Percentiles rank a stretch among this genome's conserved stretches.
phyloP scores from a whole-genome alignment of 164 flowering plant species.

The Stephania japonica region DNA sequence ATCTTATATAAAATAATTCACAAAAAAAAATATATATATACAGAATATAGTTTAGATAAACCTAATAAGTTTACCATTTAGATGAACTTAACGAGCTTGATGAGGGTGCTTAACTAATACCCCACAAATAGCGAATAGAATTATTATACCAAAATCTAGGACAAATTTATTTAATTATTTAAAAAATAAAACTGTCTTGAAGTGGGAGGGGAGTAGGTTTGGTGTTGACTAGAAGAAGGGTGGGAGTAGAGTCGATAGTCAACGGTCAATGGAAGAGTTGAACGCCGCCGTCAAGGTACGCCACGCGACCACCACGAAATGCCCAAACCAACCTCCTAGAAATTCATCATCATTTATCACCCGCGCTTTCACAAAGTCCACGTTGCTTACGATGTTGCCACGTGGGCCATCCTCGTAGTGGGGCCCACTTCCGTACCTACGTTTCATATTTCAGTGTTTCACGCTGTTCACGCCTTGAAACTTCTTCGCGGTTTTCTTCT shows the following conservation, averaged over 20 bases:
- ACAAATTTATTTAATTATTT: too few species aligned
- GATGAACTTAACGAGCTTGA: too few species aligned
- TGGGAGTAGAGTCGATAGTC: not conserved
- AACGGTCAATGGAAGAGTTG: conserved; percentile 15
- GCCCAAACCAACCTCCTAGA: not conserved
- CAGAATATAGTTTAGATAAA: too few species aligned
- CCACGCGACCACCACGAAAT: conserved; percentile 13
- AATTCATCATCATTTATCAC: too few species aligned
- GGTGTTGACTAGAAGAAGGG: not conserved
- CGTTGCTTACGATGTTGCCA: not conserved
- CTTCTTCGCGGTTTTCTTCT: not conserved
- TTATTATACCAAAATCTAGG: too few species aligned
- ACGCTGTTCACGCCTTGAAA: not conserved
- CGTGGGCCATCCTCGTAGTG: not conserved
- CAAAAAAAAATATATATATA: too few species aligned
- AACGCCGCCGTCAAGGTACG: conserved; percentile 27
- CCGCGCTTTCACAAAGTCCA: not conserved
- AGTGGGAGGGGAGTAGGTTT: not conserved
- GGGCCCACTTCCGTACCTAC: not conserved
- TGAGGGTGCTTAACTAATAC: too few species aligned
- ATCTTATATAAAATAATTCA: too few species aligned
- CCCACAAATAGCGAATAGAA: too few species aligned
- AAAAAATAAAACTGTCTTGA: too few species aligned
- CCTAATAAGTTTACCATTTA: too few species aligned
- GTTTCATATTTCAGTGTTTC: not conserved